Percentiles rank a stretch among this genome's conserved stretches.
Evolutionary conservation across 345 rosid genomes (phyloP).

Genomic region (Boechera stricta): DNA sequence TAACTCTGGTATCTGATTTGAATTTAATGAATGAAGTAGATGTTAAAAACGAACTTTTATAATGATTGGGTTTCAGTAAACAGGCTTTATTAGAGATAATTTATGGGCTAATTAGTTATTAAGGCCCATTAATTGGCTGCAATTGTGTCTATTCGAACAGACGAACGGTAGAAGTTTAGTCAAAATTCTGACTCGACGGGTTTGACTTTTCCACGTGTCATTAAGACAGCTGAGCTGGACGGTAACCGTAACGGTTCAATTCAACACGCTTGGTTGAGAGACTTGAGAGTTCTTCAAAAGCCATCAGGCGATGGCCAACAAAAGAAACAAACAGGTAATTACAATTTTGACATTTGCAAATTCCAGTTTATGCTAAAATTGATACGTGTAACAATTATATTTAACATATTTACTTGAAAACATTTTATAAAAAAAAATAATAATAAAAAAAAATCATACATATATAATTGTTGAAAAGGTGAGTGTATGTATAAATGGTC

Average conservation of each 20-base stretch:
- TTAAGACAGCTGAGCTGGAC: slow-evolving; percentile 7
- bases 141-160: background rate
- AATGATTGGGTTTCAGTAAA: background rate
- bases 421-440: background rate
- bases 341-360: background rate
- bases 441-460: background rate
- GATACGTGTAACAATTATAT: background rate
- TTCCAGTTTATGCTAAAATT: background rate
- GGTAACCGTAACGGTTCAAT: background rate
- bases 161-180: background rate
- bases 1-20: too few relatives aligned
- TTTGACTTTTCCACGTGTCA: slow-evolving; percentile 32
- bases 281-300: slow-evolving; percentile 19
- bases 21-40: too few relatives aligned
- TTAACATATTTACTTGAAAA: background rate
- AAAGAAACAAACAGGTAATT: background rate
- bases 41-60: too few relatives aligned
- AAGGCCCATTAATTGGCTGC: background rate
- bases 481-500: slow-evolving; percentile 11
- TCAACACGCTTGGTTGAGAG: slow-evolving; percentile 30
- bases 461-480: slow-evolving; percentile 9
- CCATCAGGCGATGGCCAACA: slow-evolving; percentile 17
- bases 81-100: background rate
- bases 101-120: background rate
- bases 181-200: slow-evolving; percentile 12